phyloP scores from a whole-genome alignment of 2,329 filamentous ascomycete species.

The Neonectria punicea region DNA sequence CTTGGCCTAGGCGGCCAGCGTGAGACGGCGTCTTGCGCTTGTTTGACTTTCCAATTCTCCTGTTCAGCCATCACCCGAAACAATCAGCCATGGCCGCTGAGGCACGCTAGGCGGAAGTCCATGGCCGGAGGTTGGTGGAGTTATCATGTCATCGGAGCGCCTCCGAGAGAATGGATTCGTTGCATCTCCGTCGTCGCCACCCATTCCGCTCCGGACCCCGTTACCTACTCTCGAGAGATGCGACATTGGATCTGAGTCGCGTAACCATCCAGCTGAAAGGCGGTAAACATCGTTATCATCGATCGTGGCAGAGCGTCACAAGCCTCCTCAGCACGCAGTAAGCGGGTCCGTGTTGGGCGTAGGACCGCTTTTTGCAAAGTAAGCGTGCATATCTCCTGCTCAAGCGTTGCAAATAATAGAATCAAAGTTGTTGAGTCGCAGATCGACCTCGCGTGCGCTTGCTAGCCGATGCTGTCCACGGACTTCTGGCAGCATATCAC shows the following conservation, averaged over 20 bases:
- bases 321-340: neutral
- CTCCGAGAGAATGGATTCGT: neutral
- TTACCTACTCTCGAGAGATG: neutral
- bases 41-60: neutral
- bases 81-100: neutral
- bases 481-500: slow-evolving; percentile 4
- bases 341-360: neutral
- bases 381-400: neutral
- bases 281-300: neutral
- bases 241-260: slow-evolving; percentile 1
- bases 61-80: neutral
- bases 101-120: neutral
- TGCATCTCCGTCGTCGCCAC: neutral
- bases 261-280: neutral
- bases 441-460: neutral
- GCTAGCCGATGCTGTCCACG: neutral
- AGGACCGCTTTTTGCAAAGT: neutral
- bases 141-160: neutral
- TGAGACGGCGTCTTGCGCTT: neutral
- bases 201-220: neutral
- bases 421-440: neutral
- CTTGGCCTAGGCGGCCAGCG: neutral
- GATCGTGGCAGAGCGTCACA: neutral
- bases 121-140: neutral
- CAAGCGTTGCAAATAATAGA: neutral